Conservation (phyloP, 31 red algal genomes). For the Asparagopsis taxiformis region DNA sequence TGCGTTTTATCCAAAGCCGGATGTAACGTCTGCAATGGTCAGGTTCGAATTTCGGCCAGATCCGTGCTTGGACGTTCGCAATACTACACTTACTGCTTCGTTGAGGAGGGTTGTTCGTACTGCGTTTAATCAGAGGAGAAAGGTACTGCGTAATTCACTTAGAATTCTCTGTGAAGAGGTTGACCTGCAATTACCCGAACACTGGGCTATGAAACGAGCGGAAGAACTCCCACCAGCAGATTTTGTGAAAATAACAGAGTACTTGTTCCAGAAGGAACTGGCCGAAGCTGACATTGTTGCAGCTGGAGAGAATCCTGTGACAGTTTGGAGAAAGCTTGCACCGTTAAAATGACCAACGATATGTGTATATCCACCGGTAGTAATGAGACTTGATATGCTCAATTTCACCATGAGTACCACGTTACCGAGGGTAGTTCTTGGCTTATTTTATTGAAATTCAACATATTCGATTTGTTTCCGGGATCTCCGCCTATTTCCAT, state of each 20-base stretch:
- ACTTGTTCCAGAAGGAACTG: constrained; percentile 38
- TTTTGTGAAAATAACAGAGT: constrained; percentile 73
- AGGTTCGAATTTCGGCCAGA: constrained; percentile 50
- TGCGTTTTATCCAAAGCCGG: too few relatives aligned
- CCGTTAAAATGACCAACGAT: too few relatives aligned
- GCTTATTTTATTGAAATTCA: too few relatives aligned
- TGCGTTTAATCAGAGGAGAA: constrained; percentile 86
- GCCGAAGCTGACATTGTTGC: constrained; percentile 5
- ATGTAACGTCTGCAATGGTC: constrained; percentile 76
- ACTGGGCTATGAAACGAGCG: constrained; percentile 57
- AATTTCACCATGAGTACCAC: too few relatives aligned
- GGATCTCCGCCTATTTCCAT: too few relatives aligned
- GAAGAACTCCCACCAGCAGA: constrained; percentile 76
- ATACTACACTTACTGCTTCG: constrained; percentile 21
- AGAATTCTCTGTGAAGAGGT: constrained; percentile 31
- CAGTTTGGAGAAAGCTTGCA: constrained; percentile 61
- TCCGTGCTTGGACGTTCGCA: constrained; percentile 14
- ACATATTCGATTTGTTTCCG: too few relatives aligned
- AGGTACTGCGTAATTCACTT: constrained; percentile 80
- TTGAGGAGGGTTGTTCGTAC: constrained; percentile 57
- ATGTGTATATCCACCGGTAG: too few relatives aligned
- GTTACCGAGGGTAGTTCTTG: too few relatives aligned
- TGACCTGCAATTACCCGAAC: constrained; percentile 33
- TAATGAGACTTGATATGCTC: too few relatives aligned
- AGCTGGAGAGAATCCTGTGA: background rate